phyloP scores from a whole-genome alignment of 257 asterid species.

The Penstemon barbatus region DNA sequence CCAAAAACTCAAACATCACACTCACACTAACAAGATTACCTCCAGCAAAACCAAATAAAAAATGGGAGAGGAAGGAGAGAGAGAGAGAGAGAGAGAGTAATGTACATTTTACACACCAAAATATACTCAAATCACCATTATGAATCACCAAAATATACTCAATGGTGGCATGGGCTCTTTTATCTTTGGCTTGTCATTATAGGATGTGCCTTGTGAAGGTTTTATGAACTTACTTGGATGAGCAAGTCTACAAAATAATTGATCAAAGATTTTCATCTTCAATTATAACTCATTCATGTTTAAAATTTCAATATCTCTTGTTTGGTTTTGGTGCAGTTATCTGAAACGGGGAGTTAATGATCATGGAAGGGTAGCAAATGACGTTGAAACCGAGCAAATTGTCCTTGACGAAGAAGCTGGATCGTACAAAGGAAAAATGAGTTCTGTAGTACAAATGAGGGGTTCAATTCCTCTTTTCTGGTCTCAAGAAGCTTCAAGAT shows the following conservation, averaged over 20 bases:
- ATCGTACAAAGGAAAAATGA: conserved; percentile 91
- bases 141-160: conserved; percentile 3
- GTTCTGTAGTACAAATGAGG: conserved; percentile 99
- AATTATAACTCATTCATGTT: conserved; percentile 12
- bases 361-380: conserved; percentile 97
- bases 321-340: conserved; percentile 58
- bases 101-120: conserved; percentile 39
- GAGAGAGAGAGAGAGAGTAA: not conserved
- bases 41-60: too few relatives aligned
- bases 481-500: conserved; percentile 99
- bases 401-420: conserved; percentile 99
- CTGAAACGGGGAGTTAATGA: conserved; percentile 98
- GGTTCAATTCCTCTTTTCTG: conserved; percentile 99
- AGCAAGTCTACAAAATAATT: not conserved
- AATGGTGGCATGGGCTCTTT: not conserved
- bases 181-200: not conserved
- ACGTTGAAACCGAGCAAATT: conserved; percentile 97
- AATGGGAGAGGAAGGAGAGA: too few relatives aligned
- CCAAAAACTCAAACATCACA: too few relatives aligned
- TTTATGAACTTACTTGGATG: not conserved
- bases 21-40: too few relatives aligned
- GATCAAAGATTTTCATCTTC: not conserved
- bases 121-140: conserved; percentile 15
- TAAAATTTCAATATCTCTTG: conserved; percentile 12
- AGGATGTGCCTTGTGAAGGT: not conserved